Conservation (phyloP, 2,329 filamentous ascomycete genomes). For the Phialemoniopsis sp. region DNA sequence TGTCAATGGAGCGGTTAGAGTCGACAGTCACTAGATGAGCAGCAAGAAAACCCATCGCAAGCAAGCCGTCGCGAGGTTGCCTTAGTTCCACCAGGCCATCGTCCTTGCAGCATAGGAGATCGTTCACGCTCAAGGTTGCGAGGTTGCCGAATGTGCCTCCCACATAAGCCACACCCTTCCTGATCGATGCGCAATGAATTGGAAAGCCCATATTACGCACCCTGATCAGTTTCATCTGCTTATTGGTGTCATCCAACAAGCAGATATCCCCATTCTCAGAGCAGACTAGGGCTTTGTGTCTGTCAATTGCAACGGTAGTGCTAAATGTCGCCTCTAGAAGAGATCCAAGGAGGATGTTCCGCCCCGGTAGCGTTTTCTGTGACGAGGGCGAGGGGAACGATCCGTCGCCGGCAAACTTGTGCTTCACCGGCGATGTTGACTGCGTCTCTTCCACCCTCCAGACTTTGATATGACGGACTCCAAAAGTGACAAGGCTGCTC, state of each 20-base stretch:
- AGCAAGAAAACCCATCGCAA: conserved; percentile 65
- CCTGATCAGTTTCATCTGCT: conserved; percentile 65
- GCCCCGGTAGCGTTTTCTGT: conserved; percentile 72
- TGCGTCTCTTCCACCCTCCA: conserved; percentile 76
- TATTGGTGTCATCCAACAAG: conserved; percentile 72
- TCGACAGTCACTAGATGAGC: conserved; percentile 73
- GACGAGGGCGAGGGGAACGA: conserved; percentile 24
- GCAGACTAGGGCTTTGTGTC: conserved; percentile 74
- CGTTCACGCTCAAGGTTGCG: conserved; percentile 45
- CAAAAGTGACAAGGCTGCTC: conserved; percentile 76
- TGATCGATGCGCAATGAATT: conserved; percentile 63
- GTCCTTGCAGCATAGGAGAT: conserved; percentile 35
- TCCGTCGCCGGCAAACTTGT: conserved; percentile 45
- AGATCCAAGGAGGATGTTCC: conserved; percentile 81
- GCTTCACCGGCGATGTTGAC: conserved; percentile 59
- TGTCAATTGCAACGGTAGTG: conserved; percentile 67
- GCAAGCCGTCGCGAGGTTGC: conserved; percentile 40
- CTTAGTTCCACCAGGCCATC: conserved; percentile 33
- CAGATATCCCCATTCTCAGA: conserved; percentile 90
- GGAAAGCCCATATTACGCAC: conserved; percentile 64
- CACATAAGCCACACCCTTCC: conserved; percentile 58
- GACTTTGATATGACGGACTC: conserved; percentile 87
- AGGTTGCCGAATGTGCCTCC: conserved; percentile 63
- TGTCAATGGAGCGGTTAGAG: conserved; percentile 68
- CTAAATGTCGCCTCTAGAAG: conserved; percentile 83